phyloP scores from a whole-genome alignment of 2,329 filamentous ascomycete species.

The Setomelanomma holmii region DNA sequence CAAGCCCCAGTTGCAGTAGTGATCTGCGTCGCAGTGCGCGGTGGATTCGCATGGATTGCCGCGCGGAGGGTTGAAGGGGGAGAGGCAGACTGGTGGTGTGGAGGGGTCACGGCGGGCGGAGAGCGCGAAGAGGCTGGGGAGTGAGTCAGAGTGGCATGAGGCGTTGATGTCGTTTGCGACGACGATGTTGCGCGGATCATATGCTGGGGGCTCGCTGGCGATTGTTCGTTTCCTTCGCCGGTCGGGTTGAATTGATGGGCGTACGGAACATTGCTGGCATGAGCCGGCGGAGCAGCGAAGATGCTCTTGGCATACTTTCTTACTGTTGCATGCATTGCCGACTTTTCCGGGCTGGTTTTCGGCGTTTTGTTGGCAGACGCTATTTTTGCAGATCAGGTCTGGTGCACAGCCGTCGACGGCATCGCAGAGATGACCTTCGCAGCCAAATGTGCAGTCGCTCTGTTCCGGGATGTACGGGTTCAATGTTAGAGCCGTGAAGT shows the following conservation, averaged over 20 bases:
- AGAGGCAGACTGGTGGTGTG: constrained; percentile 11
- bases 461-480: constrained; percentile 42
- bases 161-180: constrained; percentile 19
- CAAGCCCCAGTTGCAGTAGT: constrained; percentile 38
- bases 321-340: constrained; percentile 36
- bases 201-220: background rate
- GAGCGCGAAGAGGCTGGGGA: constrained; percentile 17
- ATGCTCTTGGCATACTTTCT: constrained; percentile 36
- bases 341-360: constrained; percentile 33
- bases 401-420: constrained; percentile 35
- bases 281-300: constrained; percentile 27
- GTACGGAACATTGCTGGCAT: constrained; percentile 28
- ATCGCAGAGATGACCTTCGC: constrained; percentile 39
- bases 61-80: constrained; percentile 7
- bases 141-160: constrained; percentile 27
- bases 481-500: constrained; percentile 24
- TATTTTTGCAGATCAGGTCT: constrained; percentile 41
- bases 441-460: constrained; percentile 40
- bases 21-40: constrained; percentile 31
- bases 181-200: constrained; percentile 3
- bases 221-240: constrained; percentile 1
- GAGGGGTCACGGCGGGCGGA: constrained; percentile 1
- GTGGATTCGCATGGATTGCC: constrained; percentile 33
- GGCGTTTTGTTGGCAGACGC: constrained; percentile 29
- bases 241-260: constrained; percentile 19